These are phyloP conservation scores for Leersia perrieri DNA, from an alignment of 176 grass and related monocot species.

Conservation along the genomic window DNA sequence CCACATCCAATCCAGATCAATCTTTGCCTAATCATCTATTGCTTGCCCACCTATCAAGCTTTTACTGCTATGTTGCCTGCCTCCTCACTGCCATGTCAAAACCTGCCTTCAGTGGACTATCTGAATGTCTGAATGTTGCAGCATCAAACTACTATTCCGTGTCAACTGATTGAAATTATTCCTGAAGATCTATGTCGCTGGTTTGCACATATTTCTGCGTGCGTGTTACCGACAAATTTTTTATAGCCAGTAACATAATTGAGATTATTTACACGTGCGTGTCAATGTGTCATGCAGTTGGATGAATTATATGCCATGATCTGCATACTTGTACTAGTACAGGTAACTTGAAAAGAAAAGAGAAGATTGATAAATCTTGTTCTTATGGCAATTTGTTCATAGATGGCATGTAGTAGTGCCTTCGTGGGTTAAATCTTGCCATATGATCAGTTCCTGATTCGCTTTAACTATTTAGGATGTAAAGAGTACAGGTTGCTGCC, in stretches of 20 bases:
- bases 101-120: neutral
- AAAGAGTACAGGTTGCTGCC: neutral
- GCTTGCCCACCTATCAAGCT: neutral
- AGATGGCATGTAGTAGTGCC: neutral
- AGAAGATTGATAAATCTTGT: neutral
- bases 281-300: too few species aligned
- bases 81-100: constrained; percentile 16
- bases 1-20: constrained; percentile 1
- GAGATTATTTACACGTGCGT: neutral
- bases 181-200: neutral
- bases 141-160: neutral
- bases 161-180: neutral
- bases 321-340: too few species aligned
- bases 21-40: neutral
- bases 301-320: neutral
- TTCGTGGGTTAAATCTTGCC: neutral
- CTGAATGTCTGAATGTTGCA: neutral
- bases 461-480: neutral
- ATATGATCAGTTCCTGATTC: neutral
- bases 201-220: neutral
- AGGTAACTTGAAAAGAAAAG: neutral
- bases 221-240: too few species aligned
- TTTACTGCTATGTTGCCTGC: neutral
- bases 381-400: neutral
- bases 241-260: neutral